These are phyloP conservation scores for Pichia membranifaciens DNA, from an alignment of 805 yeast species.

Conservation along the genomic window DNA sequence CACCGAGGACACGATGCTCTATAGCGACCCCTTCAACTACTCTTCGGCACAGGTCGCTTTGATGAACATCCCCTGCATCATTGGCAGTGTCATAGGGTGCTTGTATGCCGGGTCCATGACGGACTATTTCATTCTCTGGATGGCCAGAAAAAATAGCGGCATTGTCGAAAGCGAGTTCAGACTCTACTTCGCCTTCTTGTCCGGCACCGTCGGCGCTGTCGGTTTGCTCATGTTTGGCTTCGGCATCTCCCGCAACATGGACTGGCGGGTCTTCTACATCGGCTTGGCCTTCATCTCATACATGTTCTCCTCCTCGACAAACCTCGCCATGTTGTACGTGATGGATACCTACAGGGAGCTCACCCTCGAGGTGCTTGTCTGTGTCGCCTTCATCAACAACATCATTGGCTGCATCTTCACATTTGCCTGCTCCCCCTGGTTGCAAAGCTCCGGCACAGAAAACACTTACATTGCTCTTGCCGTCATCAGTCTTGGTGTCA, in stretches of 20 bases:
- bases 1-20: conserved; percentile 59
- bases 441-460: conserved; percentile 48
- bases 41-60: conserved; percentile 59
- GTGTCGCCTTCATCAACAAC: conserved; percentile 58
- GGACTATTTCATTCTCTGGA: conserved; percentile 59
- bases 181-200: conserved; percentile 48
- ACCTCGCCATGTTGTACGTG: conserved; percentile 57
- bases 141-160: conserved; percentile 56
- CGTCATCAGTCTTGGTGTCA: conserved; percentile 47
- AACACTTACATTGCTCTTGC: conserved; percentile 60
- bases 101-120: conserved; percentile 58
- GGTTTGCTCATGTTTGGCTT: conserved; percentile 63
- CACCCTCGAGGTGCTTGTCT: conserved; percentile 62
- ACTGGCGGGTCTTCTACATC: conserved; percentile 50
- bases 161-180: conserved; percentile 61
- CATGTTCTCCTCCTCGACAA: conserved; percentile 65
- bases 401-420: conserved; percentile 60
- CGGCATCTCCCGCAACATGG: conserved; percentile 48
- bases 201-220: conserved; percentile 53
- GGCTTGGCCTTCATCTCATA: conserved; percentile 62
- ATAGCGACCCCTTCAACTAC: conserved; percentile 60
- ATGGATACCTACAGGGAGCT: conserved; percentile 65
- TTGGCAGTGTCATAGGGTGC: conserved; percentile 63
- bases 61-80: conserved; percentile 68
- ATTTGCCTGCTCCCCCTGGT: conserved; percentile 61